Base-by-base conservation (phyloP, 495 filamentous ascomycete genomes). In the Aspergillus cristatus region DNA sequence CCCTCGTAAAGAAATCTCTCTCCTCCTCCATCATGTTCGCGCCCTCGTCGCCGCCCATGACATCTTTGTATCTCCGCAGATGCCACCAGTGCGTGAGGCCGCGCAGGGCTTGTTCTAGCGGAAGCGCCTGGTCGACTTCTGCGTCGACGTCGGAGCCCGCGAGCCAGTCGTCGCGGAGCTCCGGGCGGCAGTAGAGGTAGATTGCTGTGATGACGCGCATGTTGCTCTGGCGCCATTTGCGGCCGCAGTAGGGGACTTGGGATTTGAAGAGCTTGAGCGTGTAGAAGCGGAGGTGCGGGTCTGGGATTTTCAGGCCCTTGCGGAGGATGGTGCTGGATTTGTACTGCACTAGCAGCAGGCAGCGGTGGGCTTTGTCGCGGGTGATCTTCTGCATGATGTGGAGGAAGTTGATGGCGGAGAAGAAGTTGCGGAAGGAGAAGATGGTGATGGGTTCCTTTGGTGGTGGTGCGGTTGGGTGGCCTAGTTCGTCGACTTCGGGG, bases 181-280 rank as follows among this genome's bases (percentile, higher is more conserved):
- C 88, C 0, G 90, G 90, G 2, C 84, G 72, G 55, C 88, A 94
- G 61, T 94, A 85, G 20, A 98, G 66, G 50, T 94, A 98, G 2
- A 97, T 84, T 14, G 87, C 89, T 0, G 91, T 98, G 55, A 98
- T 98, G 46, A 97, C 89, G 35, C 89, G 82, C 91, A 98, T 98
- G 56, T 98, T 96, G 38, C 79, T 78, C 67, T 98, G 91, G 13
- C 91, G 79, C 91, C 91, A 98, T 63, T 98, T 98, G 11, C 91
- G 79, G 14, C 91, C 90, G 58, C 91, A 97, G 65, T 93, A 98
- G 11, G 91, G 91, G 1, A 97, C 91, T 53, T 97, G 93, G 40
- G 84, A 86, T 59, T 98, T 98, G 78, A 96, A 95, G 0, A 98
- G 75, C 54, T 98, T 98, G 51, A 98, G 78, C 6, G 90, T 94